Conservation (phyloP, 2,329 filamentous ascomycete genomes). For the Phoma sp. region DNA sequence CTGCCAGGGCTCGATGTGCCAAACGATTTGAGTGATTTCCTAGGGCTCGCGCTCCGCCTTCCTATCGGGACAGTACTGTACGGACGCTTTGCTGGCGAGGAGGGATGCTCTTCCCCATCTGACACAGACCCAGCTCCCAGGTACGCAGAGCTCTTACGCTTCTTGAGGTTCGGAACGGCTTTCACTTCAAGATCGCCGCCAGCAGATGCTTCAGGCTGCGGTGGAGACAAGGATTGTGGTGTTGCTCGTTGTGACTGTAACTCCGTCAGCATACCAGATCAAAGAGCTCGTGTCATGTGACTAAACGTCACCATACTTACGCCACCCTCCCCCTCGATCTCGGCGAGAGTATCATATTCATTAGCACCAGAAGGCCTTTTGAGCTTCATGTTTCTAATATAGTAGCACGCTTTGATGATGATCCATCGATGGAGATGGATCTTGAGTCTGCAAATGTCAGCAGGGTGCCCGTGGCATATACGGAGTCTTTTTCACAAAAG, state of each 20-base stretch:
- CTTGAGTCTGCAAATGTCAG: conserved; percentile 33
- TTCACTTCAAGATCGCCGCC: conserved; percentile 32
- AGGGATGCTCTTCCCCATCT: conserved; percentile 37
- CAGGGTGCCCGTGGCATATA: too few species aligned
- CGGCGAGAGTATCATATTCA: conserved; percentile 40
- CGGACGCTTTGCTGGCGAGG: conserved; percentile 35
- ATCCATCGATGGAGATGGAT: conserved; percentile 48
- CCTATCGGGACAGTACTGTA: conserved; percentile 37
- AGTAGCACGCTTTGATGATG: conserved; percentile 49
- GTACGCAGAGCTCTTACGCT: conserved; percentile 44
- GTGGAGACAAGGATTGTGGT: conserved; percentile 35
- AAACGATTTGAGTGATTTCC: conserved; percentile 36
- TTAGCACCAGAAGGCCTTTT: conserved; percentile 40
- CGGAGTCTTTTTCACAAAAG: neutral
- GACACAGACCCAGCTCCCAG: conserved; percentile 27
- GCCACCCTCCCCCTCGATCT: conserved; percentile 36
- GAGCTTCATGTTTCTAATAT: conserved; percentile 47
- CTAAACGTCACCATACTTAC: conserved; percentile 19
- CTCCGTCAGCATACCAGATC: conserved; percentile 20
- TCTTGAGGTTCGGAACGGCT: conserved; percentile 30
- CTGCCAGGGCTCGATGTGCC: conserved; percentile 27
- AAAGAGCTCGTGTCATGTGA: conserved; percentile 12
- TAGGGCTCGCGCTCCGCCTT: conserved; percentile 34
- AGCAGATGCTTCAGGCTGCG: conserved; percentile 25
- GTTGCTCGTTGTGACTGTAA: conserved; percentile 40